phyloP scores from a whole-genome alignment of 345 rosid species.

The Eucalyptus coolabah region DNA sequence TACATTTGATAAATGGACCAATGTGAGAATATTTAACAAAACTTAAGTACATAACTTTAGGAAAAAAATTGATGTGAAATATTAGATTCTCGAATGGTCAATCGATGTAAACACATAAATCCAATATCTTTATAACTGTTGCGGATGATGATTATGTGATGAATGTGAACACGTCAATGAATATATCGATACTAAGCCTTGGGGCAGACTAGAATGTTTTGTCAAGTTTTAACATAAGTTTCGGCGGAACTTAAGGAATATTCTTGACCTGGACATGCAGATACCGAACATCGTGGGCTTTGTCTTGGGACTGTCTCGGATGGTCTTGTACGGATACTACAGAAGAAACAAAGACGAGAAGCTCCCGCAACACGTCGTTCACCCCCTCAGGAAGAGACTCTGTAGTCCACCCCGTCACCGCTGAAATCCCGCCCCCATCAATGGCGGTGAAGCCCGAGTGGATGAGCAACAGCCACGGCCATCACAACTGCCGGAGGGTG shows the following conservation, averaged over 20 bases:
- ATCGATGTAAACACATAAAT: not conserved
- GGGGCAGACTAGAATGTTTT: not conserved
- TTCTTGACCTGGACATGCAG: slow-evolving; percentile 9
- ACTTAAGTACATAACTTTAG: not conserved
- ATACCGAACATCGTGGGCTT: slow-evolving; percentile 73
- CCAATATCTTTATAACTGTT: not conserved
- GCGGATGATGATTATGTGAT: not conserved
- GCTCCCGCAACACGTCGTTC: slow-evolving; percentile 6
- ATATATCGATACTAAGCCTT: not conserved
- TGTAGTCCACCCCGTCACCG: slow-evolving; percentile 13
- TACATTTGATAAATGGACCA: not conserved
- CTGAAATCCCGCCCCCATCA: not conserved
- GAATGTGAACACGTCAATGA: not conserved
- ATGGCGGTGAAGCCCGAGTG: not conserved
- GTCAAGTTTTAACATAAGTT: not conserved
- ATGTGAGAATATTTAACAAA: not conserved
- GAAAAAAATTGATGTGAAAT: too few relatives aligned
- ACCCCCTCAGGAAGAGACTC: not conserved
- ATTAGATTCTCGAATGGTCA: not conserved
- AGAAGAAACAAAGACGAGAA: slow-evolving; percentile 9
- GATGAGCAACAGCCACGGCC: not conserved
- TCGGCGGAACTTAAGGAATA: not conserved
- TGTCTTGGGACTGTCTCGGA: slow-evolving; percentile 58
- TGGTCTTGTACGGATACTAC: slow-evolving; percentile 48
- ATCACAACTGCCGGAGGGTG: not conserved